Conservation (phyloP, 805 yeast genomes). For the Komagataella mondaviorum region DNA sequence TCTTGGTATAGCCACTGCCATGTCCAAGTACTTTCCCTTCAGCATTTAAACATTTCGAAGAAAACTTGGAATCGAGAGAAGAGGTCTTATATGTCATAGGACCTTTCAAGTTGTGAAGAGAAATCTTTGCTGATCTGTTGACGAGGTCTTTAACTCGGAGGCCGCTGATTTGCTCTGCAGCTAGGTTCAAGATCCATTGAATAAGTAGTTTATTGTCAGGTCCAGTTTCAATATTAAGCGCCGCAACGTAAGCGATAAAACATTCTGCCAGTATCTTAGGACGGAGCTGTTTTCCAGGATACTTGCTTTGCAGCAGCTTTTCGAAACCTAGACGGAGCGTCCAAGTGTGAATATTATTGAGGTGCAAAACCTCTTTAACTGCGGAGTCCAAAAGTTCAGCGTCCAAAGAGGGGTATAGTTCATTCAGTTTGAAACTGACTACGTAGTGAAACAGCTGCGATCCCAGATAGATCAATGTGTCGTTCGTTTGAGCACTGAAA, state of each 20-base stretch:
- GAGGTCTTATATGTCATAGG: neutral
- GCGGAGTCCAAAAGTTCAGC: neutral
- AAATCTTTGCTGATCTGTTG: neutral
- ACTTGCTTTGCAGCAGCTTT: neutral
- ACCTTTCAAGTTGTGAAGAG: neutral
- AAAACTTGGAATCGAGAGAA: neutral
- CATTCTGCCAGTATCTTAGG: neutral
- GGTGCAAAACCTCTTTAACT: neutral
- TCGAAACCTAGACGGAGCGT: neutral
- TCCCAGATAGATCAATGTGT: neutral
- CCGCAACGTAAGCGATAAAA: slow-evolving; percentile 1
- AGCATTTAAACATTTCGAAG: neutral
- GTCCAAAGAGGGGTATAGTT: neutral
- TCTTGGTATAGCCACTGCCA: slow-evolving; percentile 1
- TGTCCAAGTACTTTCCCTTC: slow-evolving; percentile 1
- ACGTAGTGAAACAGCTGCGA: neutral
- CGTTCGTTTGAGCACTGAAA: neutral
- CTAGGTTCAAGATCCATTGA: neutral
- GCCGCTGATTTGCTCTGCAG: neutral
- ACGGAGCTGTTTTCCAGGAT: neutral
- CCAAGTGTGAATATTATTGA: neutral
- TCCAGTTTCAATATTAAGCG: neutral
- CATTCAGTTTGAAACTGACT: neutral
- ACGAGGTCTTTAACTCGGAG: neutral
- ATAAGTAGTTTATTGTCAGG: neutral